Evolutionary conservation across 106 monocot species (phyloP).

Genomic region (Dioscorea dumetorum): DNA sequence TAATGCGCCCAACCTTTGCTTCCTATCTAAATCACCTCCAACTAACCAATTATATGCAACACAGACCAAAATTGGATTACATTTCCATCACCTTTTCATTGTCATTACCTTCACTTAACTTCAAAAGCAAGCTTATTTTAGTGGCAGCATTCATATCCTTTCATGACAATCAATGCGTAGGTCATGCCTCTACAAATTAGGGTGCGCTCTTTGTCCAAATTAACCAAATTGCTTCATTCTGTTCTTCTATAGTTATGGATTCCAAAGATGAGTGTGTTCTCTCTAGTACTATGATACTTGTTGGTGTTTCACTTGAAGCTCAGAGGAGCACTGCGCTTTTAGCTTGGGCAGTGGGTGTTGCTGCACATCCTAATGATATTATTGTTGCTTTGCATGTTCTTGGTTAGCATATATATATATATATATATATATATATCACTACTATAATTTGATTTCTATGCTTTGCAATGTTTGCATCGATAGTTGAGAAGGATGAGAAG

Average conservation of each 20-base stretch:
- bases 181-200: no score
- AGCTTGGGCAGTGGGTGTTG: constrained; percentile 4
- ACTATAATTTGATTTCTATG: no score
- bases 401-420: background rate
- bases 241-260: background rate
- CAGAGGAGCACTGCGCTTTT: background rate
- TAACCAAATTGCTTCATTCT: no score
- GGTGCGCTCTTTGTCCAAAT: no score
- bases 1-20: constrained; percentile 1
- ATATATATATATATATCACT: no score
- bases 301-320: background rate
- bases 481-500: constrained; percentile 27
- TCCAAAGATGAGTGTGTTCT: constrained; percentile 1
- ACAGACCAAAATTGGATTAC: no score
- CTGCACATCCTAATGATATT: background rate
- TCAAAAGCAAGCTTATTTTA: no score
- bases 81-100: no score
- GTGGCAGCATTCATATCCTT: no score
- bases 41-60: background rate
- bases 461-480: background rate
- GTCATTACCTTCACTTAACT: no score
- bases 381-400: constrained; percentile 6
- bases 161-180: no score
- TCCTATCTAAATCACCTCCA: constrained; percentile 6
- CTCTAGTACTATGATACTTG: background rate